Base-by-base conservation (phyloP, 306 rosid species). In the Vigna radiata region DNA sequence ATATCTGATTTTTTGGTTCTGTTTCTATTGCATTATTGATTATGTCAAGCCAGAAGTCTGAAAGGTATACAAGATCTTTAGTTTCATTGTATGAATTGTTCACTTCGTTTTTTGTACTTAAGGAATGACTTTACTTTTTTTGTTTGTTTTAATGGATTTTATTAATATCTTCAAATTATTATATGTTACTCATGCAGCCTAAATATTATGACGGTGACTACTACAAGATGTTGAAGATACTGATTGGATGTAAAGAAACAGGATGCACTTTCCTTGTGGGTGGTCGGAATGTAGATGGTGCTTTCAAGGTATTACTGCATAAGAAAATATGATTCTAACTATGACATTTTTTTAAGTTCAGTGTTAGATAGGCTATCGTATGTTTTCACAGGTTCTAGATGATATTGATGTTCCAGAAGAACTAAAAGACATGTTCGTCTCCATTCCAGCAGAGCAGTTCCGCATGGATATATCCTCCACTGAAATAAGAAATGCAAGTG, bases 401-500 rank as follows among this genome's bases (percentile, higher is more conserved):
- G 97, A 92, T 90, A 59, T 95, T 60, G 83, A 89, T 64, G 77
- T 95, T 79, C 97, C 97, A 7, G 92, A 78, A 74, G 95, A 90
- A 82, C 79, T 94, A 36, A 80, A 73, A 73, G 97, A 82, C 90
- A 84, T 92, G 91, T 95, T 95, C 50, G 80, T 95, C 76, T 79
- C 97, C 27, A 87, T 95, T 70, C 97, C 97, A 56, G 73, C 79
- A 39, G 96, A 89, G 21, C 87, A 83, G 77, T 95, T 92, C 78
- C 93, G 87, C 64, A 62, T 92, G 88, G 96, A 95, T 87, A 79
- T 95, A 65, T 92, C 98, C 63, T 95, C 97, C 89, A 86, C 92
- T 7, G 96, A 92, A 37, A 62, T 95, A 58, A 88, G 97, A 77
- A 86, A 86, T 67, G 79, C 70, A 64, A 86, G 87, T 50, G 92